Evolutionary conservation across 805 yeast species (phyloP), one percentile per base, ranked within the genome.

Genomic region (Wickerhamomyces chambardii): DNA sequence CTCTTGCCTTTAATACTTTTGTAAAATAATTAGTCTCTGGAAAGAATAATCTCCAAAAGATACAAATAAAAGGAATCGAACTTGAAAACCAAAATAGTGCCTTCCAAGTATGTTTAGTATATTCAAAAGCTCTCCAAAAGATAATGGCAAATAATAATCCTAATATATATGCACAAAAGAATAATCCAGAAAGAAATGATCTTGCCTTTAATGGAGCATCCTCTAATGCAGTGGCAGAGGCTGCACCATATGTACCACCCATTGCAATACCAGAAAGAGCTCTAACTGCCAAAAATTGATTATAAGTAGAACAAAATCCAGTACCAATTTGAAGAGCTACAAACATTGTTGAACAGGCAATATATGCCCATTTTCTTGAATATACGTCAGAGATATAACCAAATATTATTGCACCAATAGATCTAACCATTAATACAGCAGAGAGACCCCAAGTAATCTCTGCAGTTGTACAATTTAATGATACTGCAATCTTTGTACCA

Each of bases 401-500:
- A 48, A 80, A 79, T 25, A 73, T 59, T 14, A 78, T 55, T 1
- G 89, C 86, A 30, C 89, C 89, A 3, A 75, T 75, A 3, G 84
- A 70, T 37, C 89, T 66, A 37, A 80, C 66, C 84, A 80, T 79
- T 29, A 80, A 64, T 28, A 79, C 86, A 38, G 81, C 66, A 16
- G 84, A 75, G 40, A 81, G 66, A 36, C 86, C 87, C 84, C 84
- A 79, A 6, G 86, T 75, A 44, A 81, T 68, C 33, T 69, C 72
- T 24, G 64, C 59, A 17, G 73, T 67, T 4, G 63, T 34, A 15
- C 56, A 63, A 30, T 61, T 59, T 36, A 80, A 64, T 4, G 70
- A 53, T 25, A 54, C 50, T 18, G 84, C 81, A 33, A 81, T 65
- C 14, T 59, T 56, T 1, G 68, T 39, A n/a, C 73, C 78, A 33